Percentiles rank a stretch among this genome's conserved stretches.
These are phyloP conservation scores for Psilocybe azurescens DNA, from an alignment of 768 basidiomycete genomes.

Conservation along the genomic window DNA sequence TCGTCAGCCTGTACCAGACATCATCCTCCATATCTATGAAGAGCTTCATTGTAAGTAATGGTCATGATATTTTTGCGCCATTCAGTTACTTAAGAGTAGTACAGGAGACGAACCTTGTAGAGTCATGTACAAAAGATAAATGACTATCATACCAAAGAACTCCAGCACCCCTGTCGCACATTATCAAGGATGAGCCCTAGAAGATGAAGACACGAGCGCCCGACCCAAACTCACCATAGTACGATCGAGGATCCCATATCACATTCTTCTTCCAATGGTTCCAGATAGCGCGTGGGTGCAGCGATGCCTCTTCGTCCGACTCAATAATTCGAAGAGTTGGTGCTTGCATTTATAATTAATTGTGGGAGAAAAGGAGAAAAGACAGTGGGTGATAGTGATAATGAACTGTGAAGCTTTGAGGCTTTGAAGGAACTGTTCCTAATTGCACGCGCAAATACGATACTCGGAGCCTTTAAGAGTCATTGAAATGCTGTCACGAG, in stretches of 20 bases:
- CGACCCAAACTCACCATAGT: constrained; percentile 22
- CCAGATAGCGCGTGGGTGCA: constrained; percentile 24
- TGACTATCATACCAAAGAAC: constrained; percentile 5
- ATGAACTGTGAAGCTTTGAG: too few relatives aligned
- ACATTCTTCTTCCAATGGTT: constrained; percentile 21
- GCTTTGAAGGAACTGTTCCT: too few relatives aligned
- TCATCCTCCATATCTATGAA: not conserved
- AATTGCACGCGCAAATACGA: too few relatives aligned
- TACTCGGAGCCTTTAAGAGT: too few relatives aligned
- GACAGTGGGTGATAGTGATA: too few relatives aligned
- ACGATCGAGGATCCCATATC: constrained; percentile 24
- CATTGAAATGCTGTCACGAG: too few relatives aligned
- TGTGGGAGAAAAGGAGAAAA: too few relatives aligned
- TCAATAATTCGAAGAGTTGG: constrained; percentile 14
- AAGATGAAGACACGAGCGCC: not conserved
- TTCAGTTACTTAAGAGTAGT: too few relatives aligned
- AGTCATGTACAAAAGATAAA: not conserved
- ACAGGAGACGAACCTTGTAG: too few relatives aligned
- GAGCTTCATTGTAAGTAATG: too few relatives aligned
- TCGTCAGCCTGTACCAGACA: not conserved
- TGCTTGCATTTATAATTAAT: not conserved
- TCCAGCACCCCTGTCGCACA: constrained; percentile 9
- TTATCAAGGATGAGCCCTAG: not conserved
- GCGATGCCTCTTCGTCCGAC: constrained; percentile 17
- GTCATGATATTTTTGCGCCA: too few relatives aligned